A percentile compares a stretch with the other conserved stretches of the same genome.
phyloP scores from a whole-genome alignment of 306 rosid genomes.

The Phaseolus lunatus region DNA sequence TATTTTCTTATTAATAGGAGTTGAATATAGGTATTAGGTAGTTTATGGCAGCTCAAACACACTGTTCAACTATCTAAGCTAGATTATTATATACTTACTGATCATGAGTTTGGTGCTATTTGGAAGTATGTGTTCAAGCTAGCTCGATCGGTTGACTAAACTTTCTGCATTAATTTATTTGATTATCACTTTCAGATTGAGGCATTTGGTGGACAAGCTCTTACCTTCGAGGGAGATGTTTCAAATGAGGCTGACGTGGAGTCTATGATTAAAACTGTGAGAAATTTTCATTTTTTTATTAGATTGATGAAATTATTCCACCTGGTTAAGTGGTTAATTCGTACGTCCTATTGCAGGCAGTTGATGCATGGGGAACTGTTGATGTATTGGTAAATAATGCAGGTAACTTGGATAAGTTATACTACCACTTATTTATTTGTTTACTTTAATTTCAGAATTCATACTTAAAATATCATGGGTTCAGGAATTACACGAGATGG shows the following conservation, averaged over 20 bases:
- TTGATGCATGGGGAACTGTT: constrained; percentile 92
- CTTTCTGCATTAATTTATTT: constrained; percentile 23
- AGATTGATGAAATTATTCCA: constrained; percentile 13
- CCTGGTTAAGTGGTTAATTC: constrained; percentile 33
- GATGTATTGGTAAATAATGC: constrained; percentile 82
- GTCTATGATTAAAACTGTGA: constrained; percentile 77
- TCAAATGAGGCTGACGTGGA: constrained; percentile 85
- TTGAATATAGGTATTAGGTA: too few relatives aligned
- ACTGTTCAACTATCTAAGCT: too few relatives aligned
- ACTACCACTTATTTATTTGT: background rate
- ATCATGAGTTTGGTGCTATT: background rate
- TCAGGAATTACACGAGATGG: constrained; percentile 84
- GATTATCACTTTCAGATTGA: constrained; percentile 58
- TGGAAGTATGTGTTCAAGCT: background rate
- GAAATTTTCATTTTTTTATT: constrained; percentile 39
- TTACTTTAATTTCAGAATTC: constrained; percentile 1
- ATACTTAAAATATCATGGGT: constrained; percentile 30
- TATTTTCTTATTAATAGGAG: too few relatives aligned
- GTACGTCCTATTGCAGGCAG: constrained; percentile 57
- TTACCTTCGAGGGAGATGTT: constrained; percentile 79
- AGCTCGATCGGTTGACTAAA: background rate
- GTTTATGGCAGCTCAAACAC: too few relatives aligned
- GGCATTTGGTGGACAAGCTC: constrained; percentile 78
- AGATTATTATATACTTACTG: too few relatives aligned
- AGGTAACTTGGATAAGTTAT: constrained; percentile 50